Evolutionary conservation across 2,329 filamentous ascomycete species (phyloP).

Genomic region (Cryphonectria radicalis): DNA sequence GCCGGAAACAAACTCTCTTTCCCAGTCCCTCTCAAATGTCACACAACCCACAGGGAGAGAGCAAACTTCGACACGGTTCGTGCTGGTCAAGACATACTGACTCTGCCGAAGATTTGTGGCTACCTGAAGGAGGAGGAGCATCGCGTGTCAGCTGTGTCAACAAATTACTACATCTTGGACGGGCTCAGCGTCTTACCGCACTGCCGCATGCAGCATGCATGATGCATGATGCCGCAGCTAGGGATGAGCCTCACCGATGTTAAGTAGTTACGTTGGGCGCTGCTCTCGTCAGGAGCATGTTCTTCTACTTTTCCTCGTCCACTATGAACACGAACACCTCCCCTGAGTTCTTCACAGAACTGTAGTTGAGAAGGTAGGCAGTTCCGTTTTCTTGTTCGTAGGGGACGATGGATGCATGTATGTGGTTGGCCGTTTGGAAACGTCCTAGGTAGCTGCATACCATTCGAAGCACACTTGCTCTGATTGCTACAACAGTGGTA

Average conservation of each 20-base stretch:
- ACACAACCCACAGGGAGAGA: background rate
- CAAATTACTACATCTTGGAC: background rate
- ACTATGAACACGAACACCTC: background rate
- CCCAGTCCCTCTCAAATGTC: constrained; percentile 19
- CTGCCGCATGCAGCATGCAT: background rate
- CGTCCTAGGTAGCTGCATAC: background rate
- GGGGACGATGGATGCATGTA: background rate
- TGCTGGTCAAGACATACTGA: background rate
- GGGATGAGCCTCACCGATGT: background rate
- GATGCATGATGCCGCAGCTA: background rate
- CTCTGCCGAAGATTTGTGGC: background rate
- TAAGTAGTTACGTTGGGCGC: background rate
- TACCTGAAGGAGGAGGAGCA: constrained; percentile 5
- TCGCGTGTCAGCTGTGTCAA: constrained; percentile 8
- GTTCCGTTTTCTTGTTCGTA: background rate
- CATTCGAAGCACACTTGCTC: background rate
- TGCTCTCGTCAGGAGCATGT: background rate
- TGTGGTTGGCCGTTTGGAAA: background rate
- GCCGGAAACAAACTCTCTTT: constrained; percentile 1
- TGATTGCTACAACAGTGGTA: background rate
- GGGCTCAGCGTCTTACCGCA: constrained; percentile 18
- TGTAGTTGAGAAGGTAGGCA: background rate
- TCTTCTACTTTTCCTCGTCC: background rate
- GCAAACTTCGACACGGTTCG: background rate
- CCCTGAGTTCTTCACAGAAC: too few relatives aligned